Evolutionary conservation across 805 yeast genomes (phyloP).

Genomic region (Sporopachydermia quercuum): DNA sequence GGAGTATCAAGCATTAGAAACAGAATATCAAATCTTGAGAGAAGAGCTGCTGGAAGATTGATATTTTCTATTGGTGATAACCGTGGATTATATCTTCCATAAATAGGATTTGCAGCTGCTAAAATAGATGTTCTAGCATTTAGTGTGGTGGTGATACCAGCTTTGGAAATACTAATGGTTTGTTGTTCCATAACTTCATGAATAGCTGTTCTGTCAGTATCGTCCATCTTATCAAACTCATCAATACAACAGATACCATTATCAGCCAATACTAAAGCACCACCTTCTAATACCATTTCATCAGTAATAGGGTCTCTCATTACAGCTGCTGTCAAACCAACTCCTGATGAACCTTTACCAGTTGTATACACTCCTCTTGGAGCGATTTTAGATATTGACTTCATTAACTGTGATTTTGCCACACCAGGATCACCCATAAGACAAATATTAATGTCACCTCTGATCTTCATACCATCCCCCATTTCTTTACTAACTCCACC

Average conservation of each 20-base stretch:
- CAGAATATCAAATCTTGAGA: constrained; percentile 87
- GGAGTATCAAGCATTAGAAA: constrained; percentile 82
- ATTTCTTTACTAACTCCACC: constrained; percentile 93
- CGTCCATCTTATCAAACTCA: constrained; percentile 99
- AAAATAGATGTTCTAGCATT: constrained; percentile 91
- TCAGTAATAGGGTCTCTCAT: constrained; percentile 99
- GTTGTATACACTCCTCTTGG: constrained; percentile 97
- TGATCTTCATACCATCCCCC: constrained; percentile 92
- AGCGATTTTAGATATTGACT: constrained; percentile 81
- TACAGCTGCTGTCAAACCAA: constrained; percentile 96
- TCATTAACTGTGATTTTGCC: constrained; percentile 90
- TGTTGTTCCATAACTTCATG: constrained; percentile 99
- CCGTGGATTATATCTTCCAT: constrained; percentile 85
- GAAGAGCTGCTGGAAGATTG: constrained; percentile 88
- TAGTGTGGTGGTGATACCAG: constrained; percentile 91
- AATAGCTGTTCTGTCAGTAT: constrained; percentile 88
- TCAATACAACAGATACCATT: constrained; percentile 97
- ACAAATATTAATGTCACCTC: constrained; percentile 94
- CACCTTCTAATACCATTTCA: constrained; percentile 96
- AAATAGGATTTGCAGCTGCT: constrained; percentile 97
- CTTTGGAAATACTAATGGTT: constrained; percentile 92
- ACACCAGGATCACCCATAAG: constrained; percentile 99
- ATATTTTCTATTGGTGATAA: constrained; percentile 90
- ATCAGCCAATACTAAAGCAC: constrained; percentile 92
- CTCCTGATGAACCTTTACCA: constrained; percentile 98